phyloP scores from a whole-genome alignment of 1,284 basidiomycete genomes.

The Exobasidium cylindrosporum region DNA sequence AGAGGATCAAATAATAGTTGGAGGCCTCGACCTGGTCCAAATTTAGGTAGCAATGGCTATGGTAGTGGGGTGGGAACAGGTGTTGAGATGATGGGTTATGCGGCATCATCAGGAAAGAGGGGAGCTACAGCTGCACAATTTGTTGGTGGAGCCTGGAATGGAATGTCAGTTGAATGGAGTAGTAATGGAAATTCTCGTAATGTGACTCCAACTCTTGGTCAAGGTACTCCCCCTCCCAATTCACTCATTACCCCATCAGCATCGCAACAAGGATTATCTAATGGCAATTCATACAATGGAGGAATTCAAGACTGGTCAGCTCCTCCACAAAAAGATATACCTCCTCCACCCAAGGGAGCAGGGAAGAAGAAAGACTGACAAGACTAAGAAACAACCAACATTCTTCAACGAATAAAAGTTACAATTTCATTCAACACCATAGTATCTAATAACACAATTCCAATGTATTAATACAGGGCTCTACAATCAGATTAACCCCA shows the following conservation, averaged over 20 bases:
- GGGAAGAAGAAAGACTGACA: slow-evolving; percentile 10
- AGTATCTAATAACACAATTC: too few relatives aligned
- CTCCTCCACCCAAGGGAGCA: background rate
- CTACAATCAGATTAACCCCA: too few relatives aligned
- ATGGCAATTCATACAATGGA: background rate
- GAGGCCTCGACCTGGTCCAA: background rate
- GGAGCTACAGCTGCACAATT: slow-evolving; percentile 6
- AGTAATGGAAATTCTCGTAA: background rate
- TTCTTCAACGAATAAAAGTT: too few relatives aligned
- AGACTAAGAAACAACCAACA: background rate
- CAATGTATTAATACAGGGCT: too few relatives aligned
- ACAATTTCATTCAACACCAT: too few relatives aligned
- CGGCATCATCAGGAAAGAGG: background rate
- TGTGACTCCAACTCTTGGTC: background rate
- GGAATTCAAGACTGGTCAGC: background rate
- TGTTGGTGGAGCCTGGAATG: slow-evolving; percentile 9
- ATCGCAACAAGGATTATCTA: background rate
- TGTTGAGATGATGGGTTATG: background rate
- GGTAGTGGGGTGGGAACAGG: slow-evolving; percentile 1
- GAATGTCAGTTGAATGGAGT: background rate
- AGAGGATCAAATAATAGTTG: background rate
- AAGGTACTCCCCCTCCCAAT: background rate
- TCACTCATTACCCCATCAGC: background rate
- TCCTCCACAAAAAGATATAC: background rate
- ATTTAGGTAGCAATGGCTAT: background rate